Conservation (phyloP, 1,139 yeast genomes). For the Kluyveromyces marxianus region DNA sequence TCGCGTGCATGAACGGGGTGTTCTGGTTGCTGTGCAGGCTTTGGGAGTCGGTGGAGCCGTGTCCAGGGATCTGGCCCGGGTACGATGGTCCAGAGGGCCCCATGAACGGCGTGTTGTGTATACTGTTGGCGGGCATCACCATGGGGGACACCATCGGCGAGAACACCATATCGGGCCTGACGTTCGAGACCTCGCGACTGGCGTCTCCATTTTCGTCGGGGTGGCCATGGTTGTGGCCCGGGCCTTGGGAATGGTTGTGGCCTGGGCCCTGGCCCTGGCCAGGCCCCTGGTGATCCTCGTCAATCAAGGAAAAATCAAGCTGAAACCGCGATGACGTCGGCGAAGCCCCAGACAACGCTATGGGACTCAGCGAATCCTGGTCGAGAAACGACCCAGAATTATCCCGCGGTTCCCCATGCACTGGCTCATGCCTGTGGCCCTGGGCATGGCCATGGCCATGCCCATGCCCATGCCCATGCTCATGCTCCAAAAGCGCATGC, state of each 20-base stretch:
- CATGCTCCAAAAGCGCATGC: constrained; percentile 9
- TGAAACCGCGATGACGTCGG: constrained; percentile 1
- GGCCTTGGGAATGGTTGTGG: not conserved
- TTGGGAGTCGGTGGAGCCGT: not conserved
- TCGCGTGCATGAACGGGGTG: constrained; percentile 12
- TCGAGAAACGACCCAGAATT: constrained; percentile 1
- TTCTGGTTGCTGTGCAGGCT: constrained; percentile 5
- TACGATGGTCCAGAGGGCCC: constrained; percentile 5
- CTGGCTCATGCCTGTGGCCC: too few relatives aligned
- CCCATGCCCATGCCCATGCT: not conserved
- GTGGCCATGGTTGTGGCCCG: not conserved
- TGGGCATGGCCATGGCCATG: not conserved
- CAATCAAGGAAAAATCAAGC: constrained; percentile 8
- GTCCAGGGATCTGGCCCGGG: not conserved
- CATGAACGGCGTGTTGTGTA: constrained; percentile 16
- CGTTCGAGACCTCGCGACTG: not conserved
- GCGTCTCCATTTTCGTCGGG: not conserved
- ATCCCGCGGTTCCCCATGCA: not conserved
- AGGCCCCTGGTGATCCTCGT: not conserved
- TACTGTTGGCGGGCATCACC: constrained; percentile 16
- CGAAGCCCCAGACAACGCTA: not conserved
- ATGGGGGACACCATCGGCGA: constrained; percentile 26
- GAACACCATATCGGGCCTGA: constrained; percentile 16
- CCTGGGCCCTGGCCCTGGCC: not conserved
- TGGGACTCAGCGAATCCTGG: constrained; percentile 3